phyloP scores from a whole-genome alignment of 495 filamentous ascomycete genomes.

The Talaromyces ruber region DNA sequence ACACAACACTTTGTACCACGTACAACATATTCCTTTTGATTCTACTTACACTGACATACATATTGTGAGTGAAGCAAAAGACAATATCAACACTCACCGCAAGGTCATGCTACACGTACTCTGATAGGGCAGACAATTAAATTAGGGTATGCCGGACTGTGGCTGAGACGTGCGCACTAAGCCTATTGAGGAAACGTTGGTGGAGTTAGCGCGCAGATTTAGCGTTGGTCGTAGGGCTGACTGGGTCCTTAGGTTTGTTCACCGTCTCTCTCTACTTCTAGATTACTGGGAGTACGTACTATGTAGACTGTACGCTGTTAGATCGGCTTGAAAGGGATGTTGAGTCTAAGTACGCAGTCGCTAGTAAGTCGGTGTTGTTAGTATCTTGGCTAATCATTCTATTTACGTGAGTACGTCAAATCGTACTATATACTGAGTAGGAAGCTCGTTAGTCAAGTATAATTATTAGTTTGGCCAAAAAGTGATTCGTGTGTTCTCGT shows the following conservation, averaged over 20 bases:
- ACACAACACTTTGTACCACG: neutral
- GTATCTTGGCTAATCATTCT: no score
- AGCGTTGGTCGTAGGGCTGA: conserved; percentile 6
- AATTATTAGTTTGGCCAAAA: no score
- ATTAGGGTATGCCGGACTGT: conserved; percentile 4
- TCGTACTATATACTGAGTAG: no score
- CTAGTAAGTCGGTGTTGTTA: no score
- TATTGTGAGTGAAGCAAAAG: neutral
- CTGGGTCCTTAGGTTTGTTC: neutral
- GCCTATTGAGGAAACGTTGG: neutral
- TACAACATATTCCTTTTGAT: neutral
- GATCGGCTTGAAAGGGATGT: no score
- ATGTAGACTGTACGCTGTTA: neutral
- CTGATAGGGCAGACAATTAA: conserved; percentile 1
- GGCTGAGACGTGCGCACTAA: conserved; percentile 1
- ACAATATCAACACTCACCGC: neutral
- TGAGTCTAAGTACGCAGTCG: no score
- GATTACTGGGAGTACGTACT: neutral
- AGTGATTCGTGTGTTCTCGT: neutral
- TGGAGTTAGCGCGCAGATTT: neutral
- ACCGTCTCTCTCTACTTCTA: neutral
- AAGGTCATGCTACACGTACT: neutral
- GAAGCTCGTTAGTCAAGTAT: no score
- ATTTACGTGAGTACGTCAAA: no score
- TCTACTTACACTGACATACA: neutral